Percentiles rank a stretch among this genome's conserved stretches.
phyloP scores from a whole-genome alignment of 139 green algal species.

The Micractinium sp. region DNA sequence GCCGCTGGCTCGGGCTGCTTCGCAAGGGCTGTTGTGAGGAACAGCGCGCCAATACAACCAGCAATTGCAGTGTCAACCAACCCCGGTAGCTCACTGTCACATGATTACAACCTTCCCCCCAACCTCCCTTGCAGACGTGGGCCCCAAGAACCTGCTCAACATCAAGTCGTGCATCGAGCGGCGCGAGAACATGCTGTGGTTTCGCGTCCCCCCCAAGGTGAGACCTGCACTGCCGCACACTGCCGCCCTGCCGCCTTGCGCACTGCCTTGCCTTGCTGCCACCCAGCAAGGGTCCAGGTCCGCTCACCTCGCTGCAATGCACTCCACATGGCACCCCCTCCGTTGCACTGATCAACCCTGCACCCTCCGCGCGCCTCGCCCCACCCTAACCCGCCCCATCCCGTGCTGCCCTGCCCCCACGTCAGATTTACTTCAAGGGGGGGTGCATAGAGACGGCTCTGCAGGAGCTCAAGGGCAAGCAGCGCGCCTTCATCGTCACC shows the following conservation, averaged over 20 bases:
- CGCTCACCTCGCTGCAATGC: not conserved
- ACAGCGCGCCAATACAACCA: too few species aligned
- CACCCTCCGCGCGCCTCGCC: too few species aligned
- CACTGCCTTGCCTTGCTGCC: not conserved
- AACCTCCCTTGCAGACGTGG: constrained; percentile 54
- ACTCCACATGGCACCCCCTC: not conserved
- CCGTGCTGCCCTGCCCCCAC: not conserved
- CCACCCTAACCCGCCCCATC: too few species aligned
- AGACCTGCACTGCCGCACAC: constrained; percentile 19
- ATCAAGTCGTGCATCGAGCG: constrained; percentile 69
- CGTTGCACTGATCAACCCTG: too few species aligned
- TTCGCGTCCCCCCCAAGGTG: constrained; percentile 66
- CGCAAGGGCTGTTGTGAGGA: too few species aligned
- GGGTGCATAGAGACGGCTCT: constrained; percentile 67
- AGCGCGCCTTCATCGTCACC: constrained; percentile 72
- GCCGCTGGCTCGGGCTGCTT: too few species aligned
- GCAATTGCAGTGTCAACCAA: too few species aligned
- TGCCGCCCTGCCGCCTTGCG: not conserved
- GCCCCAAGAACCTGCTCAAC: constrained; percentile 72
- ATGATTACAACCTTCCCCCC: not conserved
- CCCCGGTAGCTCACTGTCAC: too few species aligned
- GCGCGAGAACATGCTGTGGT: constrained; percentile 77
- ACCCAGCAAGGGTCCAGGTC: not conserved
- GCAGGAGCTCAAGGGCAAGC: constrained; percentile 59
- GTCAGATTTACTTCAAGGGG: constrained; percentile 28